Percentiles rank a stretch among this genome's conserved stretches.
Conservation (phyloP, 495 filamentous ascomycete genomes). For the Astrothelium subdiscretum region DNA sequence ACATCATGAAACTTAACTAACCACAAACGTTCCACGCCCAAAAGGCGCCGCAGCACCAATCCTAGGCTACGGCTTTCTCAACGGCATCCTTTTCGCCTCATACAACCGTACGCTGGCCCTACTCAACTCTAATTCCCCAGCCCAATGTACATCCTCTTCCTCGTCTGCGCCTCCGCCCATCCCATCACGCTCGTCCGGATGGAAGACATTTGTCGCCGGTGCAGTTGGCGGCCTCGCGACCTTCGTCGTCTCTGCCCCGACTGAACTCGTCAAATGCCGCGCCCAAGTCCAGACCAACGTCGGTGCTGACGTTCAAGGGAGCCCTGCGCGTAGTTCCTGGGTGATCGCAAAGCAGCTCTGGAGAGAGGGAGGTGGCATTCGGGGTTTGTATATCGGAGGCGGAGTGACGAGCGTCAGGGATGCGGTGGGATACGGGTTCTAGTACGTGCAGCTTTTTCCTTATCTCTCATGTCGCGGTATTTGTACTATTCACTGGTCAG, state of each 20-base stretch:
- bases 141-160: no score
- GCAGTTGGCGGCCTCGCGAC: constrained; percentile 67
- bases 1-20: no score
- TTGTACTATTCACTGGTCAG: no score
- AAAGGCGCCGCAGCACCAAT: constrained; percentile 68
- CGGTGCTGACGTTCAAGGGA: no score
- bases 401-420: constrained; percentile 68
- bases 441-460: constrained; percentile 51
- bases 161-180: constrained; percentile 25
- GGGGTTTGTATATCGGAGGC: constrained; percentile 68
- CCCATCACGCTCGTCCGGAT: constrained; percentile 22
- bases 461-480: no score
- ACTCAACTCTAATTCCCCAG: constrained; percentile 36
- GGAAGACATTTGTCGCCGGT: constrained; percentile 62
- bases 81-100: constrained; percentile 72
- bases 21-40: no score
- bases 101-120: constrained; percentile 65
- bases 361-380: constrained; percentile 43
- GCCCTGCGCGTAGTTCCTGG: constrained; percentile 38
- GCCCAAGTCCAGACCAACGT: constrained; percentile 47
- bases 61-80: constrained; percentile 77
- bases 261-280: constrained; percentile 78
- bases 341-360: constrained; percentile 49
- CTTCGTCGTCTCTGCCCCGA: constrained; percentile 70
- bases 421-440: constrained; percentile 82